Evolutionary conservation across 257 asterid genomes (phyloP).

Genomic region (Scutellaria galericulata): DNA sequence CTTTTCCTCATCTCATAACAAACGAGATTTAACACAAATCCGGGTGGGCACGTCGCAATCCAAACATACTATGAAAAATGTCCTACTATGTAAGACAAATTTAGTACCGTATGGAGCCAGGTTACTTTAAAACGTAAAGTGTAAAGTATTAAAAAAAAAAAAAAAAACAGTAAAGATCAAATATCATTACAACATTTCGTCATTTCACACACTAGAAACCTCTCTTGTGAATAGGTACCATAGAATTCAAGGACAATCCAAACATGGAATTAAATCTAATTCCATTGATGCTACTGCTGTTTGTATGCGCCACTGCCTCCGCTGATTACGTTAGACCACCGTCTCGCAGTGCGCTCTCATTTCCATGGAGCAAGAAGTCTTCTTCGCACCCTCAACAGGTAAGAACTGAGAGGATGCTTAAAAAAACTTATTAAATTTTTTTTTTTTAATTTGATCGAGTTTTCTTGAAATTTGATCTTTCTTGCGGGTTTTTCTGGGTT

Average conservation of each 20-base stretch:
- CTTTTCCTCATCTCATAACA: too few relatives aligned
- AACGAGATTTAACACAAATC: too few relatives aligned
- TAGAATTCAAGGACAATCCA: background rate
- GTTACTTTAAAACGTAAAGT: too few relatives aligned
- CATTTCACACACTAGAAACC: background rate
- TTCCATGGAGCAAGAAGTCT: constrained; percentile 61
- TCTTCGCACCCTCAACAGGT: constrained; percentile 80
- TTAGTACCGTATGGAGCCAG: background rate
- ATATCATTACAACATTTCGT: background rate
- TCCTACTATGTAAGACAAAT: background rate
- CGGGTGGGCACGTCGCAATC: too few relatives aligned
- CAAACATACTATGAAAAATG: background rate
- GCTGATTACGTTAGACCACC: constrained; percentile 67
- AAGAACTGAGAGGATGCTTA: background rate
- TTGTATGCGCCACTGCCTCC: constrained; percentile 26
- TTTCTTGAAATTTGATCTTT: background rate
- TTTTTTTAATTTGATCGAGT: background rate
- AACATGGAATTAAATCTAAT: constrained; percentile 35
- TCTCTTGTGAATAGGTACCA: too few relatives aligned
- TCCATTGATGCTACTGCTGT: constrained; percentile 24
- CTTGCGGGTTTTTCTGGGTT: background rate
- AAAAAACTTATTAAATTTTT: background rate
- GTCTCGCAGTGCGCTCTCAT: constrained; percentile 61
- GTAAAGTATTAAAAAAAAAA: too few relatives aligned
- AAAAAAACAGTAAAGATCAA: too few relatives aligned